Evolutionary conservation across 2,329 filamentous ascomycete species (phyloP).

Genomic region (Dactylellina leptospora): DNA sequence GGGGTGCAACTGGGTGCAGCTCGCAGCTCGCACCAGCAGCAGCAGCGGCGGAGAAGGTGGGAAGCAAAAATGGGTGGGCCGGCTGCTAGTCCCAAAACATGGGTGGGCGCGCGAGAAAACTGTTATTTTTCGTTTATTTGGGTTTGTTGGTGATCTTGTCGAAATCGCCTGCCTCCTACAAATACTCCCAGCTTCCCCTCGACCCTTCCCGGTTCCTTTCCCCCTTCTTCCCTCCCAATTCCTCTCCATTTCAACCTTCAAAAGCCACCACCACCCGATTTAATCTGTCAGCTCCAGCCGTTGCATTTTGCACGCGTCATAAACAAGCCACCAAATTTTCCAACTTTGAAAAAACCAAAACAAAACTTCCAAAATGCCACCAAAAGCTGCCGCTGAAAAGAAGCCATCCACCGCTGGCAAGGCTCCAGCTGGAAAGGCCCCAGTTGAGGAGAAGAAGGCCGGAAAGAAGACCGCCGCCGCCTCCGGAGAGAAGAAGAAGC

Average conservation of each 20-base stretch:
- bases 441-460: slow-evolving; percentile 98
- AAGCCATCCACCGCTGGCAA: slow-evolving; percentile 93
- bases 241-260: slow-evolving; percentile 50
- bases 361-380: slow-evolving; percentile 78
- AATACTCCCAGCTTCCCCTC: slow-evolving; percentile 57
- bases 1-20: no score
- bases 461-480: slow-evolving; percentile 98
- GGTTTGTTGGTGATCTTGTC: slow-evolving; percentile 57
- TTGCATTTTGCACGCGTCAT: slow-evolving; percentile 54
- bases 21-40: no score
- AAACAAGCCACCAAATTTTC: slow-evolving; percentile 49
- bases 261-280: slow-evolving; percentile 48
- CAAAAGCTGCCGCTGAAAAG: slow-evolving; percentile 92
- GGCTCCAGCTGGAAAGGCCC: slow-evolving; percentile 81
- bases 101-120: neutral
- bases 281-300: slow-evolving; percentile 37
- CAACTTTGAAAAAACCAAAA: neutral
- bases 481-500: slow-evolving; percentile 99
- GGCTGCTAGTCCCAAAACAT: neutral
- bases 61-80: no score
- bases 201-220: slow-evolving; percentile 49
- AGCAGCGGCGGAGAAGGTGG: no score
- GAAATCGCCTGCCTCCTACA: slow-evolving; percentile 56
- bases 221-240: slow-evolving; percentile 50
- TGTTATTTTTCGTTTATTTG: slow-evolving; percentile 55